A percentile compares a stretch with the other conserved stretches of the same genome.
phyloP scores from a whole-genome alignment of 208 protist species.

The Blastocrithidia nonstop region DNA sequence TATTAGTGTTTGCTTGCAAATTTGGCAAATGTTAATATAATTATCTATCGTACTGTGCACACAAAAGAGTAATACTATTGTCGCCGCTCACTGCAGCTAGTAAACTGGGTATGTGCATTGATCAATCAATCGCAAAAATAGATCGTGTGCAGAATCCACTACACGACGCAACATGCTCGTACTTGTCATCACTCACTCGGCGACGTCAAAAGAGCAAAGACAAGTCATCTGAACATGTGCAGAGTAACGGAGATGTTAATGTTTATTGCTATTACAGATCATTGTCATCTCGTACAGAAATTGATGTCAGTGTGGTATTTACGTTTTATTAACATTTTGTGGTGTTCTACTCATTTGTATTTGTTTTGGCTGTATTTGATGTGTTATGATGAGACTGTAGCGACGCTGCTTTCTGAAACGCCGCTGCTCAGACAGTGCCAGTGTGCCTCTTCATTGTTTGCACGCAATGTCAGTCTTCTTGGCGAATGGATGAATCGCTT shows the following conservation, averaged over 20 bases:
- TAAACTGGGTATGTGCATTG: conserved; percentile 15
- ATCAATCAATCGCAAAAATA: conserved; percentile 66
- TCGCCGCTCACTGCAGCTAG: conserved; percentile 74
- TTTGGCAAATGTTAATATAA: too few relatives aligned
- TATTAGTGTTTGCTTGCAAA: too few relatives aligned
- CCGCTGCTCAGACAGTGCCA: conserved; percentile 72
- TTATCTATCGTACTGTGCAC: conserved; percentile 25
- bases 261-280: too few relatives aligned
- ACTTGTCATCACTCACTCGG: conserved; percentile 16
- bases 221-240: conserved; percentile 61
- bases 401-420: conserved; percentile 28
- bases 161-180: conserved; percentile 12
- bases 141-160: conserved; percentile 46
- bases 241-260: conserved; percentile 20
- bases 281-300: too few relatives aligned
- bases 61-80: conserved; percentile 59
- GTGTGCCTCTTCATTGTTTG: conserved; percentile 54
- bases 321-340: conserved; percentile 13
- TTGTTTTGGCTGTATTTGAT: too few relatives aligned
- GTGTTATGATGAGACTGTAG: too few relatives aligned
- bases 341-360: too few relatives aligned
- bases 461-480: conserved; percentile 83
- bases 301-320: conserved; percentile 10
- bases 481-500: conserved; percentile 43
- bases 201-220: conserved; percentile 50